Conservation (phyloP, 306 rosid species). For the Echinosophora koreensis region DNA sequence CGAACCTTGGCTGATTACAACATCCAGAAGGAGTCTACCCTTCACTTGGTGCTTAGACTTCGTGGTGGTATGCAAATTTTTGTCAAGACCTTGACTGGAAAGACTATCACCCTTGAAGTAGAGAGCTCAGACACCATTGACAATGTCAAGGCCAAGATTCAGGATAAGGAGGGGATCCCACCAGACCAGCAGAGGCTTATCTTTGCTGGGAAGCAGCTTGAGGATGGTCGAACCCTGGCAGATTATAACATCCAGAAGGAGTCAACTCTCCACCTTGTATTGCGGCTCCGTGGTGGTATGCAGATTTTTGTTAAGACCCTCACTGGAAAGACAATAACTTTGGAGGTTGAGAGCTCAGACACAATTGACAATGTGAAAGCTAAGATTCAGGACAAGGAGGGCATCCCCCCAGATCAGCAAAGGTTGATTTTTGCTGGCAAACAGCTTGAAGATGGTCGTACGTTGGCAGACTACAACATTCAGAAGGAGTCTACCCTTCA, state of each 20-base stretch:
- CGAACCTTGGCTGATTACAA: constrained; percentile 43
- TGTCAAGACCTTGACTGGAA: constrained; percentile 32
- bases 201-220: constrained; percentile 45
- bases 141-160: constrained; percentile 39
- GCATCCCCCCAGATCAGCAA: constrained; percentile 43
- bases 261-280: constrained; percentile 33
- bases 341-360: constrained; percentile 46
- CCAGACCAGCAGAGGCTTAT: constrained; percentile 45
- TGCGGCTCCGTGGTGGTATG: constrained; percentile 44
- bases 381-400: constrained; percentile 43
- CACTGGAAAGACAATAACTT: constrained; percentile 34
- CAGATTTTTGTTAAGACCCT: constrained; percentile 42
- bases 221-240: constrained; percentile 39
- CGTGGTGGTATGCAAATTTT: constrained; percentile 47
- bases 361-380: constrained; percentile 37
- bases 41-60: constrained; percentile 30
- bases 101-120: constrained; percentile 43
- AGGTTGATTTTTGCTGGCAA: constrained; percentile 44
- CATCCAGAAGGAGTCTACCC: constrained; percentile 42
- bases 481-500: constrained; percentile 41
- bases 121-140: constrained; percentile 44
- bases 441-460: constrained; percentile 28
- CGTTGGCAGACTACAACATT: constrained; percentile 30
- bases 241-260: constrained; percentile 44
- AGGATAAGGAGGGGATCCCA: constrained; percentile 41